Percentiles rank a stretch among this genome's conserved stretches.
phyloP scores from a whole-genome alignment of 208 protist genomes.

The Porcisia deanei region DNA sequence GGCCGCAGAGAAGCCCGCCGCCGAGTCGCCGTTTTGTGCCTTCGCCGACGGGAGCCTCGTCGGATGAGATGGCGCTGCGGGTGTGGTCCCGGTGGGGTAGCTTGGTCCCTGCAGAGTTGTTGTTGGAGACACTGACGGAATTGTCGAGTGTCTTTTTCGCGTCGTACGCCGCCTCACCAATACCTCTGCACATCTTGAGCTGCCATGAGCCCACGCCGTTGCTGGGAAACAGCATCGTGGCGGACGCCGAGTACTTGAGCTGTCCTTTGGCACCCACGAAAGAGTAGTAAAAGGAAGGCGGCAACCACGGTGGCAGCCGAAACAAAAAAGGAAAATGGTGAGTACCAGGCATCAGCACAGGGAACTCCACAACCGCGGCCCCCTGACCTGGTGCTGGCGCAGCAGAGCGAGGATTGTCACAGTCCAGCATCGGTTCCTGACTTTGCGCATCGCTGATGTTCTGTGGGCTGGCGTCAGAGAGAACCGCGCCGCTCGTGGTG shows the following conservation, averaged over 20 bases:
- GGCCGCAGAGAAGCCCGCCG: constrained; percentile 12
- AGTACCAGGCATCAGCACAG: constrained; percentile 43
- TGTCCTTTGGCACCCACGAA: constrained; percentile 36
- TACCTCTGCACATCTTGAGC: constrained; percentile 9
- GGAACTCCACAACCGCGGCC: constrained; percentile 22
- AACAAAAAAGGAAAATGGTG: constrained; percentile 64
- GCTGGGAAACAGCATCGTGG: constrained; percentile 38
- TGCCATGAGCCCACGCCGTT: constrained; percentile 31
- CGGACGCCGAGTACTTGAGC: constrained; percentile 45
- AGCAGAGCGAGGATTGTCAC: neutral
- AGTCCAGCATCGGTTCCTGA: constrained; percentile 12
- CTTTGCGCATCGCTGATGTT: neutral
- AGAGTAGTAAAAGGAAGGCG: constrained; percentile 66
- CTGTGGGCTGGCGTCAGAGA: neutral
- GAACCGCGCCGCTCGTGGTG: constrained; percentile 12
- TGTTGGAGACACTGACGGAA: neutral
- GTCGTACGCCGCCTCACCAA: constrained; percentile 1
- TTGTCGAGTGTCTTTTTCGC: constrained; percentile 9
- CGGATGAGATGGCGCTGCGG: neutral
- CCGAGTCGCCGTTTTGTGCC: constrained; percentile 22
- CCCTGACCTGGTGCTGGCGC: neutral
- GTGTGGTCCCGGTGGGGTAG: neutral
- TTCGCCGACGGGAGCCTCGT: constrained; percentile 4
- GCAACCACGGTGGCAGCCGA: constrained; percentile 61
- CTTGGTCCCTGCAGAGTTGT: neutral